phyloP scores from a whole-genome alignment of 2,329 filamentous ascomycete species.

The Fusarium sp. region DNA sequence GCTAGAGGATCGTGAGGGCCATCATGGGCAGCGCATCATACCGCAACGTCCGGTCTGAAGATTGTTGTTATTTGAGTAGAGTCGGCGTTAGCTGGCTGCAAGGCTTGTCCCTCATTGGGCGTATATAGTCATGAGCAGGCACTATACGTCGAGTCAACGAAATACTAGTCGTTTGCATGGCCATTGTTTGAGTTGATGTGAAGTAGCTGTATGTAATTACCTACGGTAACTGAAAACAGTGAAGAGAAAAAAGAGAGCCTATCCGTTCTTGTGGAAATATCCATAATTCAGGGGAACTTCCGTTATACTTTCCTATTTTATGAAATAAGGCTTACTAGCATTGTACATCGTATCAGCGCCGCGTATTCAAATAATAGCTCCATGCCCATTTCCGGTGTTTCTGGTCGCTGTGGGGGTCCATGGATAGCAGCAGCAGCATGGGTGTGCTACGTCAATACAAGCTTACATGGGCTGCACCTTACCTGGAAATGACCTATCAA shows the following conservation, averaged over 20 bases:
- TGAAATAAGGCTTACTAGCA: conserved; percentile 16
- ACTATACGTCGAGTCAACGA: conserved; percentile 43
- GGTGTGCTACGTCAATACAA: conserved; percentile 30
- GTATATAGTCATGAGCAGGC: conserved; percentile 37
- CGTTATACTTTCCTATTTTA: neutral
- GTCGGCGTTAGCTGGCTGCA: conserved; percentile 41
- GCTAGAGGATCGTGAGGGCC: conserved; percentile 41
- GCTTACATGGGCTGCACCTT: conserved; percentile 4
- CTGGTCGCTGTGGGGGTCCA: conserved; percentile 21
- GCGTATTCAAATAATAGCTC: conserved; percentile 21
- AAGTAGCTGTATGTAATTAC: conserved; percentile 1
- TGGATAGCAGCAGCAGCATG: conserved; percentile 20
- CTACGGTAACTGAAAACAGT: neutral
- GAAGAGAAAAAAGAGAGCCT: too few relatives aligned
- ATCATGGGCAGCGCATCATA: conserved; percentile 15
- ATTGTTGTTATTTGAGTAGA: conserved; percentile 45
- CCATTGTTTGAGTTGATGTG: conserved; percentile 14
- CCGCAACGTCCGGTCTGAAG: conserved; percentile 30
- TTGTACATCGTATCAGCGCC: conserved; percentile 7
- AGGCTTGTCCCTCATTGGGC: conserved; percentile 32
- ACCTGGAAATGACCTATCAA: conserved; percentile 25
- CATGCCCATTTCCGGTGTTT: conserved; percentile 22
- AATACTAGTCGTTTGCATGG: conserved; percentile 47
- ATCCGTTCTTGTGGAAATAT: neutral
- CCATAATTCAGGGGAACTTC: neutral